These are phyloP conservation scores for Leishmania braziliensis DNA, from an alignment of 208 protist genomes.

Conservation along the genomic window DNA sequence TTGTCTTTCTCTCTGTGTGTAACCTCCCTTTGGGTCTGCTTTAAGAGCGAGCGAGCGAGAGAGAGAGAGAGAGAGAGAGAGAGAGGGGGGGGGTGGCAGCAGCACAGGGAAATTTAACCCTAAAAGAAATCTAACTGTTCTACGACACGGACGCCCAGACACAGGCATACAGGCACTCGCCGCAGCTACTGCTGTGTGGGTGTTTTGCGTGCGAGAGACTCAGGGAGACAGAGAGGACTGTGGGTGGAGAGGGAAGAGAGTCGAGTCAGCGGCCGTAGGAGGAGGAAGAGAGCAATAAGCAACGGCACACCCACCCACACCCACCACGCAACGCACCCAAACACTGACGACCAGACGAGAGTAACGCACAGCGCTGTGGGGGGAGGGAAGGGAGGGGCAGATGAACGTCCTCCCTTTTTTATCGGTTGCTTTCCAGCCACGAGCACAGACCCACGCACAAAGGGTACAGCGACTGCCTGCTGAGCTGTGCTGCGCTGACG, in stretches of 20 bases:
- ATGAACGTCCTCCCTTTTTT: neutral
- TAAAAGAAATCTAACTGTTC: neutral
- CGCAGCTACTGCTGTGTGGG: neutral
- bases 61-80: too few species aligned
- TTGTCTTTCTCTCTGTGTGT: neutral
- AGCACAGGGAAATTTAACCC: too few species aligned
- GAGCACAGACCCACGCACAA: neutral
- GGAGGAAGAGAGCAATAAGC: neutral
- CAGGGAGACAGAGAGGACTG: neutral
- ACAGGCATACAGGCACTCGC: neutral
- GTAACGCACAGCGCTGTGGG: neutral
- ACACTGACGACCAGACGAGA: too few species aligned
- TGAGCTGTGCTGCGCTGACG: neutral
- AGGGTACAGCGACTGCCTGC: neutral
- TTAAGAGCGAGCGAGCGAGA: neutral
- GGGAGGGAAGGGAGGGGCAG: neutral
- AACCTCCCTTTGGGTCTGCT: neutral
- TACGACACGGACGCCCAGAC: neutral
- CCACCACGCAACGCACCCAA: too few species aligned
- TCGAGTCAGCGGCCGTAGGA: neutral
- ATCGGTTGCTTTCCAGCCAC: neutral
- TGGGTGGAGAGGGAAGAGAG: neutral
- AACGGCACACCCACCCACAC: neutral
- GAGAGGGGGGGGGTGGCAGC: too few species aligned
- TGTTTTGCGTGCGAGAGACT: neutral